Percentiles rank a stretch among this genome's conserved stretches.
phyloP scores from a whole-genome alignment of 2,329 filamentous ascomycete species.

The Calonectria pseudoreteaudii region DNA sequence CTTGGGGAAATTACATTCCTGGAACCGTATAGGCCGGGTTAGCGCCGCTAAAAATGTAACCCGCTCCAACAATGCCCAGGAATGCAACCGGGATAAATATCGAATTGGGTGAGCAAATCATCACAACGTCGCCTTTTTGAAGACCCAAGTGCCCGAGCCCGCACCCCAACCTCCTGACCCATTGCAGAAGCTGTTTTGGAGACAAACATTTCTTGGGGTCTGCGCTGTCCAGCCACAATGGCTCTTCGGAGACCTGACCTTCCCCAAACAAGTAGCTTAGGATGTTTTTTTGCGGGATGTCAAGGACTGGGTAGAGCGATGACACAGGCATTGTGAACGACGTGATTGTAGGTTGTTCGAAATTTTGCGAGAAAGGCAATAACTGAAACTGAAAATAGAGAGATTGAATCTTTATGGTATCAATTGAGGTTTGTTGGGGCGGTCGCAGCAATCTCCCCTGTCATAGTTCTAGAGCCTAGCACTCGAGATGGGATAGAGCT shows the following conservation, averaged over 20 bases:
- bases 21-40: conserved; percentile 64
- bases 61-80: conserved; percentile 63
- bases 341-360: neutral
- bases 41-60: conserved; percentile 65
- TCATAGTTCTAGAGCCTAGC: neutral
- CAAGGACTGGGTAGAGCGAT: conserved; percentile 55
- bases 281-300: conserved; percentile 60
- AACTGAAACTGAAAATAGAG: neutral
- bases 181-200: conserved; percentile 59
- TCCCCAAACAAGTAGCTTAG: conserved; percentile 51
- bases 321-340: conserved; percentile 52
- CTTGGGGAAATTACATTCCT: conserved; percentile 47
- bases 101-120: conserved; percentile 67
- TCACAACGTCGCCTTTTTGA: conserved; percentile 61
- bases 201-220: conserved; percentile 58
- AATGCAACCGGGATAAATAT: conserved; percentile 67
- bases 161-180: conserved; percentile 62
- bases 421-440: neutral
- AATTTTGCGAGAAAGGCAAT: neutral
- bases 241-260: conserved; percentile 53
- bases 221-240: conserved; percentile 66
- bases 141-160: conserved; percentile 61
- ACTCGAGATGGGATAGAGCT: neutral
- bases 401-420: neutral
- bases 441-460: neutral